Evolutionary conservation across 2,329 filamentous ascomycete species (phyloP).

Genomic region (Pseudocercospora musae): DNA sequence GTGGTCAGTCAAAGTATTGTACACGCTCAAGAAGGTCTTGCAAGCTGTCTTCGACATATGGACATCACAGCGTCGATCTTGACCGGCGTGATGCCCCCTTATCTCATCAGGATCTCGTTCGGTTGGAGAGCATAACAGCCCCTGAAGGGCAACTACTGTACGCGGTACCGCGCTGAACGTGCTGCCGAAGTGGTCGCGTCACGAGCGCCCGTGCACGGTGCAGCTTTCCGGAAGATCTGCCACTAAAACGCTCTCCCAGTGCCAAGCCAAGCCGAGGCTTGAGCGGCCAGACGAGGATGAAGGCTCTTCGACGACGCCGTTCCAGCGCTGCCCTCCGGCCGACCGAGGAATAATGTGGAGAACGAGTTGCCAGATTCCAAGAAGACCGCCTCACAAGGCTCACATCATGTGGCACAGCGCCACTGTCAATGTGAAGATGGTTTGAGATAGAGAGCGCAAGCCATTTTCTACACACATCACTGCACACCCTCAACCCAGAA

Average conservation of each 20-base stretch:
- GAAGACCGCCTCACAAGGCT: background rate
- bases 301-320: background rate
- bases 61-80: background rate
- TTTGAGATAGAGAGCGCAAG: background rate
- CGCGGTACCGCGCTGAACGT: background rate
- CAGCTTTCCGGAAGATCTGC: background rate
- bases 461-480: background rate
- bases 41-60: background rate
- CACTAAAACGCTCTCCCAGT: background rate
- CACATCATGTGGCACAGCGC: background rate
- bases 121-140: background rate
- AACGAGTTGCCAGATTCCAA: background rate
- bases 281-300: background rate
- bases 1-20: too few species aligned
- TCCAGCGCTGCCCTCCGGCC: background rate
- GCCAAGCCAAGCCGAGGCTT: background rate
- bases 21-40: too few species aligned
- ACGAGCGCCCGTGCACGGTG: background rate
- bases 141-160: background rate
- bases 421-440: background rate
- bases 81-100: background rate
- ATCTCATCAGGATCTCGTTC: background rate
- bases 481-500: background rate
- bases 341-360: background rate
- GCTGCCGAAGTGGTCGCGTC: slow-evolving; percentile 6